Evolutionary conservation across 345 rosid genomes (phyloP).

Genomic region (Geranium brycei): DNA sequence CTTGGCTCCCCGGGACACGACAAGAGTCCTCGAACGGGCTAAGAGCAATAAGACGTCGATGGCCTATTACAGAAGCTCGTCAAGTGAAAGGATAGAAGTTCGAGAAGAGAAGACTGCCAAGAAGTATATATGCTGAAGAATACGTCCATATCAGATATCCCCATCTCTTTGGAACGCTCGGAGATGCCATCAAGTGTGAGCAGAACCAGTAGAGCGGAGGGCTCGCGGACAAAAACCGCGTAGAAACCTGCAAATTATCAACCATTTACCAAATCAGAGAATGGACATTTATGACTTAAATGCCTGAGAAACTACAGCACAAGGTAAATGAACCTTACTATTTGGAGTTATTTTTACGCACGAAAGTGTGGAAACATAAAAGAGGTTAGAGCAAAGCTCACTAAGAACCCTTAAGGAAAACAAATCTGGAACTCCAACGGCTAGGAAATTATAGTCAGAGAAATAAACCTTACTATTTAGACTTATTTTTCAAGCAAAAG

Average conservation of each 20-base stretch:
- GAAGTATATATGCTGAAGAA: conserved; percentile 60
- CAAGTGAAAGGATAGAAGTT: conserved; percentile 89
- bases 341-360: no score
- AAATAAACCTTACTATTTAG: no score
- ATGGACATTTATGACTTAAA: not conserved
- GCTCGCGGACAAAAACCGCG: conserved; percentile 81
- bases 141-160: conserved; percentile 60
- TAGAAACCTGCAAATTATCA: conserved; percentile 49
- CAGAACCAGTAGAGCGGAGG: conserved; percentile 90
- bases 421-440: no score
- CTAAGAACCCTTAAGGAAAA: no score
- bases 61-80: conserved; percentile 3
- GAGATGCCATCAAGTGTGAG: conserved; percentile 29
- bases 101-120: conserved; percentile 70
- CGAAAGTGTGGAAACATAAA: no score
- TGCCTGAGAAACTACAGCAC: not conserved
- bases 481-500: no score
- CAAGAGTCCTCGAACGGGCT: no score
- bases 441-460: no score
- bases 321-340: not conserved
- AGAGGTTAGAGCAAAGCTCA: no score
- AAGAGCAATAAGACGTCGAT: no score
- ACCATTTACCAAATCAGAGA: not conserved
- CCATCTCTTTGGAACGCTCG: conserved; percentile 29
- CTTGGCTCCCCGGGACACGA: no score